phyloP scores from a whole-genome alignment of 371 early-diverging fungal species.

The Amoeboaphelidium protococcarum region DNA sequence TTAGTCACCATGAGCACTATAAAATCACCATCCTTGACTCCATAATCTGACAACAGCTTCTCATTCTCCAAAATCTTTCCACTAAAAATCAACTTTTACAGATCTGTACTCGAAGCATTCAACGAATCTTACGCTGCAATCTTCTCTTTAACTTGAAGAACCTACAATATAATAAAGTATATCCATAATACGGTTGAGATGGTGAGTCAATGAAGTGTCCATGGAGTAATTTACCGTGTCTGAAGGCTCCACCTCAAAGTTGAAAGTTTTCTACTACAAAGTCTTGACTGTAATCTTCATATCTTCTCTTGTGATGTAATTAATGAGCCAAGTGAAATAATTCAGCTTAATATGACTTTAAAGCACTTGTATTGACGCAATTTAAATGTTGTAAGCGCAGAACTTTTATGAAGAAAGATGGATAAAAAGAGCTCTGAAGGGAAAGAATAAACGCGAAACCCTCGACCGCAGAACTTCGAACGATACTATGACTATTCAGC shows the following conservation, averaged over 20 bases:
- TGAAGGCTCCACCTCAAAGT: neutral
- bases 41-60: constrained; percentile 37
- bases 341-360: too few relatives aligned
- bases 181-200: too few relatives aligned
- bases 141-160: constrained; percentile 42
- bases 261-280: neutral
- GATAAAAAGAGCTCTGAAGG: too few relatives aligned
- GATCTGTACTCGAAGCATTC: neutral
- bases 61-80: constrained; percentile 70
- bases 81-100: constrained; percentile 5
- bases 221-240: neutral
- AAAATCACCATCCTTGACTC: constrained; percentile 69
- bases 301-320: neutral
- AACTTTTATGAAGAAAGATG: too few relatives aligned
- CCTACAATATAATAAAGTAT: constrained; percentile 14
- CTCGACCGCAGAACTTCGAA: too few relatives aligned
- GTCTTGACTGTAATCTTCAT: neutral
- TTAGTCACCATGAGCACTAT: constrained; percentile 80
- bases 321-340: too few relatives aligned
- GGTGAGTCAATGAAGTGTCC: too few relatives aligned
- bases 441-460: too few relatives aligned
- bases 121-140: constrained; percentile 15
- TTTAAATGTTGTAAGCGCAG: too few relatives aligned
- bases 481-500: too few relatives aligned
- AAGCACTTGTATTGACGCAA: too few relatives aligned